Evolutionary conservation across 768 basidiomycete species (phyloP).

Genomic region (Mycena chlorophos): DNA sequence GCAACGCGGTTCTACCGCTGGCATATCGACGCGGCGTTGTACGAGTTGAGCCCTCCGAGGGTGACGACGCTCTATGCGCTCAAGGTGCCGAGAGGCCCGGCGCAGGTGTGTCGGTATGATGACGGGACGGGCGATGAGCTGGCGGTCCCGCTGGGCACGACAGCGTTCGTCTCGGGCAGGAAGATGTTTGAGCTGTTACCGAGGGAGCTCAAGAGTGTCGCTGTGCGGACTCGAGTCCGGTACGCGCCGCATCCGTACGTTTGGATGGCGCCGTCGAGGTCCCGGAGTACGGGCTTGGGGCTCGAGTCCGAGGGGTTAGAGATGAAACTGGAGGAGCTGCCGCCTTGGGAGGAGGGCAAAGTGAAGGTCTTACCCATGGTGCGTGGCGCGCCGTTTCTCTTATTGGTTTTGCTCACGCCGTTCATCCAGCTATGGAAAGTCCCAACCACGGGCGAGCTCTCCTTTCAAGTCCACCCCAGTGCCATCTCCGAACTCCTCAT

Average conservation of each 20-base stretch:
- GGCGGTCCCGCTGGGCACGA: conserved; percentile 81
- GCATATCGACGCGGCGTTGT: conserved; percentile 90
- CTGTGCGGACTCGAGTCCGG: conserved; percentile 70
- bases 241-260: conserved; percentile 89
- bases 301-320: conserved; percentile 80
- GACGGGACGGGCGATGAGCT: conserved; percentile 87
- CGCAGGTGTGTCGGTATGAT: conserved; percentile 73
- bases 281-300: conserved; percentile 77
- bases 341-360: conserved; percentile 78
- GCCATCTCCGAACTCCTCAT: conserved; percentile 67
- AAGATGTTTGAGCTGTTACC: conserved; percentile 84
- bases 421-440: conserved; percentile 81
- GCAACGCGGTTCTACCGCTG: conserved; percentile 87
- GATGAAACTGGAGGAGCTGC: conserved; percentile 63
- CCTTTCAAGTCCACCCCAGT: conserved; percentile 90
- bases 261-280: conserved; percentile 82
- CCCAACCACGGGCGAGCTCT: conserved; percentile 76
- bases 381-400: conserved; percentile 26
- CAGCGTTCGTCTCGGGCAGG: conserved; percentile 78
- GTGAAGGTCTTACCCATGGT: conserved; percentile 65
- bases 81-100: conserved; percentile 62
- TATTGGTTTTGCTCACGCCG: conserved; percentile 1
- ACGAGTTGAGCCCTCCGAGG: conserved; percentile 73
- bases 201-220: conserved; percentile 70
- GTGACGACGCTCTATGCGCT: conserved; percentile 87